Evolutionary conservation across 1,139 yeast genomes (phyloP).

Genomic region (Magnusiomyces sp.): DNA sequence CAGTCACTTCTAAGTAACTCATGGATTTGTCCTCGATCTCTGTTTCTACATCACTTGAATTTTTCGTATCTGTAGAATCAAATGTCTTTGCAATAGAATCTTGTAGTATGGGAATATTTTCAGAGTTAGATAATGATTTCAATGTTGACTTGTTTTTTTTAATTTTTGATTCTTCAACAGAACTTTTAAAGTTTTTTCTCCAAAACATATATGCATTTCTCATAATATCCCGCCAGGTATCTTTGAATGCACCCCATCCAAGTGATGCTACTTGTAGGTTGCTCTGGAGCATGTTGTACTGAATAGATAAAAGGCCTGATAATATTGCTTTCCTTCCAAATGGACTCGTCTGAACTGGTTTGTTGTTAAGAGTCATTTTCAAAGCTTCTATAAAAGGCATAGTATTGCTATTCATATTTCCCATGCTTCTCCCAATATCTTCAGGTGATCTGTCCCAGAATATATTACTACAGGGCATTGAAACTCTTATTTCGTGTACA

Average conservation of each 20-base stretch:
- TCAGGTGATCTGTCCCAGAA: conserved; percentile 53
- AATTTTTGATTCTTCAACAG: conserved; percentile 16
- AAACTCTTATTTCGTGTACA: conserved; percentile 62
- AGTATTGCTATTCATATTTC: conserved; percentile 13
- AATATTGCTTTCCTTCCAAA: conserved; percentile 60
- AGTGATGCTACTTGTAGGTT: conserved; percentile 49
- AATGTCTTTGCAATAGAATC: no score
- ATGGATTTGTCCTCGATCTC: no score
- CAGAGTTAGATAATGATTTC: no score
- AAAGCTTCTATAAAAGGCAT: conserved; percentile 47
- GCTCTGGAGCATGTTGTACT: conserved; percentile 68
- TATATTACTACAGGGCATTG: conserved; percentile 72
- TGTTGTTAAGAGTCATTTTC: conserved; percentile 46
- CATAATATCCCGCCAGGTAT: conserved; percentile 56
- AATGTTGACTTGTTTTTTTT: no score
- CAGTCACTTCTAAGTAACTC: conserved; percentile 14
- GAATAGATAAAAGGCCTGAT: conserved; percentile 61
- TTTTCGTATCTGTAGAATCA: no score
- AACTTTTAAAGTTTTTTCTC: conserved; percentile 24
- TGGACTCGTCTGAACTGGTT: conserved; percentile 40
- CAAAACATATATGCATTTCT: conserved; percentile 57
- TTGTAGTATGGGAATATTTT: no score
- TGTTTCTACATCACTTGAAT: no score
- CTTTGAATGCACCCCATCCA: conserved; percentile 37
- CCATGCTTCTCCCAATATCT: conserved; percentile 8